These are phyloP conservation scores for Astrocystis sublimbata DNA, from an alignment of 495 filamentous ascomycete species.

Conservation along the genomic window DNA sequence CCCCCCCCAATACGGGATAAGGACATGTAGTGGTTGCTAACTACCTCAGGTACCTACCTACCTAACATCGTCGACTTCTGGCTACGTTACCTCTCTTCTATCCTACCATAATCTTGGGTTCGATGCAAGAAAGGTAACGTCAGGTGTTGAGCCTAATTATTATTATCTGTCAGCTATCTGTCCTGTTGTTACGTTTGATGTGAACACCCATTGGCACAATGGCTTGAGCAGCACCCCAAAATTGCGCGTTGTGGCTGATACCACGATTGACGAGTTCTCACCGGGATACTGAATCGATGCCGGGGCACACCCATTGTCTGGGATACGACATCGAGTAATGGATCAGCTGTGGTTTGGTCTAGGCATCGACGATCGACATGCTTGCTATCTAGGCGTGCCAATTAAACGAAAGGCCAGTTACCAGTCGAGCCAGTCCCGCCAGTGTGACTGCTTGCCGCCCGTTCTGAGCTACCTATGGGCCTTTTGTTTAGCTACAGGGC, in stretches of 20 bases:
- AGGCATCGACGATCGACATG: constrained; percentile 4
- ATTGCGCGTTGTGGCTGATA: background rate
- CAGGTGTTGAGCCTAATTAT: background rate
- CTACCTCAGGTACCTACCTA: too few relatives aligned
- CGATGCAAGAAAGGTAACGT: background rate
- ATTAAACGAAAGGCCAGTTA: background rate
- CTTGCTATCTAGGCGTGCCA: background rate
- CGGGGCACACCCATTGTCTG: background rate
- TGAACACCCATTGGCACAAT: background rate
- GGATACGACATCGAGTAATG: constrained; percentile 4
- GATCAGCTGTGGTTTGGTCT: constrained; percentile 3
- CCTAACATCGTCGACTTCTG: constrained; percentile 8
- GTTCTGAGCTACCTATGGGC: constrained; percentile 9
- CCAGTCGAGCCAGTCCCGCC: too few relatives aligned
- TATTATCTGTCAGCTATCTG: background rate
- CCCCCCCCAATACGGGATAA: too few relatives aligned
- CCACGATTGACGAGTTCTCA: background rate
- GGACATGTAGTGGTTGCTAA: constrained; percentile 11
- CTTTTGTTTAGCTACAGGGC: background rate
- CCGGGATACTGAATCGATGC: background rate
- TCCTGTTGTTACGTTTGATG: background rate
- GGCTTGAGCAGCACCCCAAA: background rate
- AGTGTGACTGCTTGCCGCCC: background rate
- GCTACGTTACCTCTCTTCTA: constrained; percentile 7
- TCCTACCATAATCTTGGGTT: background rate